Evolutionary conservation across 83 land plant species (phyloP).

Genomic region (Picea mariana): DNA sequence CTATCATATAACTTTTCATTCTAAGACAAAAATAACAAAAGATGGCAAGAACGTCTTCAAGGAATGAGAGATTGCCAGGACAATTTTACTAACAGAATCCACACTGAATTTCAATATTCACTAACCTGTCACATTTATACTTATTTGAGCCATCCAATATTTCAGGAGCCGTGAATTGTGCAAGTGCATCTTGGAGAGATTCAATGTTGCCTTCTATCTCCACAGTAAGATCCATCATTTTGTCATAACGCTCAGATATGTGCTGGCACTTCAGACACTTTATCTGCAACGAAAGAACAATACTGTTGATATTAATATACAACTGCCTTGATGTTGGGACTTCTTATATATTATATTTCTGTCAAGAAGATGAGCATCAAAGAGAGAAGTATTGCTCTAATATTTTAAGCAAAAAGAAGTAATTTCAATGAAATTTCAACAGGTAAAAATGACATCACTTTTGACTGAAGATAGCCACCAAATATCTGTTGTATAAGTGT

Average conservation of each 20-base stretch:
- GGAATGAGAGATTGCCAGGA: not conserved
- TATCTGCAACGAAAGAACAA: conserved; percentile 19
- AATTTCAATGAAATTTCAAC: not conserved
- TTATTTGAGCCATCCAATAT: conserved; percentile 62
- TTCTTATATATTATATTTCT: not conserved
- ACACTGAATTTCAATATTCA: not conserved
- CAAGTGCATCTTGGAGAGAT: conserved; percentile 64
- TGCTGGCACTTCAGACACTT: conserved; percentile 34
- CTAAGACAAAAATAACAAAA: not conserved
- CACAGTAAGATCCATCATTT: conserved; percentile 53
- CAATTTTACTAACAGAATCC: not conserved
- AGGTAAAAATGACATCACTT: conserved; percentile 25
- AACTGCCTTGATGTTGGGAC: not conserved
- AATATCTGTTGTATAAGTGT: conserved; percentile 62
- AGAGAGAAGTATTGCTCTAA: not conserved
- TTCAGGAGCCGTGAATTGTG: conserved; percentile 51
- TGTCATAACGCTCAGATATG: conserved; percentile 28
- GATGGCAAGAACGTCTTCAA: not conserved
- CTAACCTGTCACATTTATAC: conserved; percentile 45
- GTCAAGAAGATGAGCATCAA: not conserved
- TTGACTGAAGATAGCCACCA: conserved; percentile 67
- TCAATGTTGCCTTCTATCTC: conserved; percentile 62
- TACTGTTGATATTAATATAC: not conserved
- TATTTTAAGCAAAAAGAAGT: not conserved
- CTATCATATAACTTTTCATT: not conserved